These are phyloP conservation scores for Mycena capillaripes DNA, from an alignment of 768 basidiomycete species.

Conservation along the genomic window DNA sequence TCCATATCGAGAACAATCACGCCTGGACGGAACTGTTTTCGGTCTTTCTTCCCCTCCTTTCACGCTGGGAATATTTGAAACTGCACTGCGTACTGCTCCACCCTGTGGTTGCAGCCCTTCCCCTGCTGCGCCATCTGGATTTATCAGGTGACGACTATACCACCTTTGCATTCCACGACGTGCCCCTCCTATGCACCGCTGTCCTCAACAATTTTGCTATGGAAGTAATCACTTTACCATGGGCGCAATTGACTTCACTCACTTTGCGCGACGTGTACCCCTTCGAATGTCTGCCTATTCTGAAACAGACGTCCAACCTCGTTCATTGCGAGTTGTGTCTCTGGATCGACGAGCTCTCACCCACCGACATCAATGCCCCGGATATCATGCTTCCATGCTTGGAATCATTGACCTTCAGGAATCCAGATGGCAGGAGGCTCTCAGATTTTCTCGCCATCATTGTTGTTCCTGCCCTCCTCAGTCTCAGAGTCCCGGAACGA, in stretches of 20 bases:
- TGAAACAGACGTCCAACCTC: background rate
- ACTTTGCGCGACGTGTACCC: background rate
- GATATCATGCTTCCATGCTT: background rate
- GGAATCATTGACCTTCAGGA: background rate
- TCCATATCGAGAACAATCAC: background rate
- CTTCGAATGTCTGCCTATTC: background rate
- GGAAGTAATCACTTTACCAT: background rate
- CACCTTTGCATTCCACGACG: background rate
- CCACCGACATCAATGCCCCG: too few relatives aligned
- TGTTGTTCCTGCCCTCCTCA: background rate
- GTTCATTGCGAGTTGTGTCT: background rate
- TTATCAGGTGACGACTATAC: background rate
- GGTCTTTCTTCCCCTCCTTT: background rate
- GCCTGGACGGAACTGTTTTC: background rate
- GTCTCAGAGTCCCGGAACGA: background rate
- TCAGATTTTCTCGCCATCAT: background rate
- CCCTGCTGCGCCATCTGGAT: background rate
- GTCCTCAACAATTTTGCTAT: background rate
- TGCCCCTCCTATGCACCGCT: background rate
- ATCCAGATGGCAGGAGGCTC: background rate
- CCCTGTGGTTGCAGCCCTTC: background rate
- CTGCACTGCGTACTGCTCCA: too few relatives aligned
- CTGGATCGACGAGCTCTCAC: too few relatives aligned
- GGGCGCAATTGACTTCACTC: background rate
- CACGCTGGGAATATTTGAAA: background rate